Evolutionary conservation across 306 rosid species (phyloP).

Genomic region (Pyrus betulifolia): DNA sequence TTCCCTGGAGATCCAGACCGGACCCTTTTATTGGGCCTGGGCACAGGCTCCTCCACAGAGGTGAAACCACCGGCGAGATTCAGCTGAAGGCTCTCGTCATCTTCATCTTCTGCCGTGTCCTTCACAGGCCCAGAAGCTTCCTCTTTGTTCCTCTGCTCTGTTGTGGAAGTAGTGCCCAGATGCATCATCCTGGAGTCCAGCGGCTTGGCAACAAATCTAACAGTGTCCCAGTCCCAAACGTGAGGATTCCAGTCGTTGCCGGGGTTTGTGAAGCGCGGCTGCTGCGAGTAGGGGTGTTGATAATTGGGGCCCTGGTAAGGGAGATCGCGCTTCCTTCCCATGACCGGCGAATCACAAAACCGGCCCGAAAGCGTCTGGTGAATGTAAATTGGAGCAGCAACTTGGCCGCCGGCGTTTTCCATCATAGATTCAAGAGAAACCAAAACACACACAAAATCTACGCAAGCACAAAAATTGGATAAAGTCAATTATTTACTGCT

Average conservation of each 20-base stretch:
- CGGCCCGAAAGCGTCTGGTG: slow-evolving; percentile 29
- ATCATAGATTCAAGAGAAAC: slow-evolving; percentile 16
- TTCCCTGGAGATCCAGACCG: slow-evolving; percentile 65
- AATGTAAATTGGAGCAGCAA: slow-evolving; percentile 46
- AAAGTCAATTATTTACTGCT: not conserved
- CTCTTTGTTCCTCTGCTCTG: slow-evolving; percentile 5
- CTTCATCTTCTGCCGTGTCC: slow-evolving; percentile 1
- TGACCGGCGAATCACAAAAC: slow-evolving; percentile 28
- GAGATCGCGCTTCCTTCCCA: slow-evolving; percentile 61
- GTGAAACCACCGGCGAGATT: slow-evolving; percentile 48
- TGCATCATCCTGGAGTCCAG: not conserved
- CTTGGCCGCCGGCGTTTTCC: slow-evolving; percentile 63
- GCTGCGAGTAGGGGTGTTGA: slow-evolving; percentile 8
- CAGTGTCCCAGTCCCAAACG: slow-evolving; percentile 74
- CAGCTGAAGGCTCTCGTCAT: slow-evolving; percentile 40
- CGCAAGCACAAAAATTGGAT: not conserved
- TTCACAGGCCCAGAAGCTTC: not conserved
- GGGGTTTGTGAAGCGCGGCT: slow-evolving; percentile 10
- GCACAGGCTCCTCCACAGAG: slow-evolving; percentile 14
- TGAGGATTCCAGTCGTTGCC: slow-evolving; percentile 51
- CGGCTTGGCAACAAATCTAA: slow-evolving; percentile 45
- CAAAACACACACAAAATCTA: not conserved
- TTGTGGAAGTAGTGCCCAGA: slow-evolving; percentile 12
- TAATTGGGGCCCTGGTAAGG: slow-evolving; percentile 32
- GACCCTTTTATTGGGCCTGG: slow-evolving; percentile 47